Conservation (phyloP, 2,329 filamentous ascomycete species). For the Cryphonectria carpinicola region DNA sequence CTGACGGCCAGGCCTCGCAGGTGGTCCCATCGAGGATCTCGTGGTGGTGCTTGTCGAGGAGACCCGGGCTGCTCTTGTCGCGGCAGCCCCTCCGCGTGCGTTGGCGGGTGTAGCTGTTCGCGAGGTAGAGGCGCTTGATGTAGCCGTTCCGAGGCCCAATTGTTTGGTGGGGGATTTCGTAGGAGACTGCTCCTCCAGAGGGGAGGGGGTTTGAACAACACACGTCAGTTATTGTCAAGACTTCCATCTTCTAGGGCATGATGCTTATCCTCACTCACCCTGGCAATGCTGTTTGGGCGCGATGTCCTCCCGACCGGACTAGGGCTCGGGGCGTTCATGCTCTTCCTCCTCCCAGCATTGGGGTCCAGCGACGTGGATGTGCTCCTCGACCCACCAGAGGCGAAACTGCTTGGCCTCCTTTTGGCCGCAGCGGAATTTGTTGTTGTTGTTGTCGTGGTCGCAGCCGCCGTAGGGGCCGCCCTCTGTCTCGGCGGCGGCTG, state of each 20-base stretch:
- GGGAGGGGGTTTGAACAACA: slow-evolving; percentile 18
- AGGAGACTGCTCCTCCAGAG: slow-evolving; percentile 60
- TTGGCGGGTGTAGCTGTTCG: slow-evolving; percentile 69
- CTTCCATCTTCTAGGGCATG: not conserved
- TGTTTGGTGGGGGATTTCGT: slow-evolving; percentile 82
- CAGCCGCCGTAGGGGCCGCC: slow-evolving; percentile 36
- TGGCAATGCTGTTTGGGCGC: slow-evolving; percentile 59
- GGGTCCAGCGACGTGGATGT: slow-evolving; percentile 53
- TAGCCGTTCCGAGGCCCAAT: slow-evolving; percentile 56
- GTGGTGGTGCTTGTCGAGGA: slow-evolving; percentile 51
- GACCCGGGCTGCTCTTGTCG: slow-evolving; percentile 57
- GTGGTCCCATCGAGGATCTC: slow-evolving; percentile 71
- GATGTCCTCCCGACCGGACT: slow-evolving; percentile 66
- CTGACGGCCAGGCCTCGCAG: slow-evolving; percentile 52
- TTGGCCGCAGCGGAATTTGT: slow-evolving; percentile 38
- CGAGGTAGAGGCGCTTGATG: slow-evolving; percentile 61
- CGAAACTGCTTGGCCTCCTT: slow-evolving; percentile 56
- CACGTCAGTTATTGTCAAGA: not conserved
- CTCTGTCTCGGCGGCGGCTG: slow-evolving; percentile 48
- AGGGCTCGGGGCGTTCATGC: slow-evolving; percentile 72
- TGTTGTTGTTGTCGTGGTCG: slow-evolving; percentile 36
- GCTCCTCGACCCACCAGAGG: slow-evolving; percentile 42
- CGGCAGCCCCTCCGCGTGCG: slow-evolving; percentile 48
- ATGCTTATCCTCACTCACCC: slow-evolving; percentile 55
- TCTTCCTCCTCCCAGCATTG: slow-evolving; percentile 65